Base-by-base conservation (phyloP, 148 eudicot genomes). In the Heliamphora exappendiculata region DNA sequence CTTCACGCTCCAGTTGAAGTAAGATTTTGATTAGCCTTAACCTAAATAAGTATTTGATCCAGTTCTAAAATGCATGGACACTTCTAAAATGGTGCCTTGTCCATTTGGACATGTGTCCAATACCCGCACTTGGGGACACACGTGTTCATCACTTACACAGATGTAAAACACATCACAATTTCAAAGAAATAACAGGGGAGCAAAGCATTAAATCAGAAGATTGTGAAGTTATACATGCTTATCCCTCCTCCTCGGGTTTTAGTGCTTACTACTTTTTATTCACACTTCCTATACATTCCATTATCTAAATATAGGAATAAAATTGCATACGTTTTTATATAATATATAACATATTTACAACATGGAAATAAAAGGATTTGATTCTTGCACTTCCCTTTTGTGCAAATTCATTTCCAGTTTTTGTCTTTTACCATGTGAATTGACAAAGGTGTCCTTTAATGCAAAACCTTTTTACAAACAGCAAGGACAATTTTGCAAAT, bases 1-100 rank as follows among this genome's bases (percentile, higher is more conserved):
- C 26, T 58, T 70, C 79, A 70, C 10, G 22, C 53, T 53, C 57
- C 71, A 1, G 34, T 63, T 69, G 11, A 69, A n/a, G 86, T 84
- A 78, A 81, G 82, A 67, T 78, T 70, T 79, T 58, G 7, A 7
- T n/a, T 60, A 4, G n/a, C n/a, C 20, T 3, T 12, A 9, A 13
- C 6, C 19, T 17, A 12, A 34, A 20, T 7, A 11, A 45, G 24
- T 41, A 41, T n/a, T 2, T 19, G 24, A 44, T 29, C 44, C 7
- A 17, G 33, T 63, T n/a, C 13, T 24, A 24, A 57, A 59, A 29
- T 8, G 14, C 64, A 28, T 10, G 17, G 19, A 29, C 26, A 60
- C 36, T 13, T 60, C 12, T 0, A 19, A 31, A 31, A 62, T 8
- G 0, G 39, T 31, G 20, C 9, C 66, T 31, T 29, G 33, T 60